Evolutionary conservation across 768 basidiomycete genomes (phyloP).

Genomic region (Termitomyces sp.): DNA sequence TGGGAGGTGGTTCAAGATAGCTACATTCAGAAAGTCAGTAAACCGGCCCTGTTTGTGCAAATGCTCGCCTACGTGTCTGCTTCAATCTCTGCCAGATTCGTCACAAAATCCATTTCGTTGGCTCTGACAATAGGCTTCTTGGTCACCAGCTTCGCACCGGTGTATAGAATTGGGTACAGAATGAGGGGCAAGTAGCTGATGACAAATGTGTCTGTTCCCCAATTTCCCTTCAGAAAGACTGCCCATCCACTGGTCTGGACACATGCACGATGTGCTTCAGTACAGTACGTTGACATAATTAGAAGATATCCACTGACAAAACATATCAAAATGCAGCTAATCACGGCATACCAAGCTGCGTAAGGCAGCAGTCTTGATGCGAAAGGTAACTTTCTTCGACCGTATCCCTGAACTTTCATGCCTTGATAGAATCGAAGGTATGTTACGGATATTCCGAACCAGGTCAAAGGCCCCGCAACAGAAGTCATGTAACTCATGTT

Average conservation of each 20-base stretch:
- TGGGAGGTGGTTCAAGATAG: conserved; percentile 68
- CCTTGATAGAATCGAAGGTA: conserved; percentile 86
- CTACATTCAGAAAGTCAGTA: conserved; percentile 19
- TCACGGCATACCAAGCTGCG: conserved; percentile 58
- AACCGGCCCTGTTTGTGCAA: not conserved
- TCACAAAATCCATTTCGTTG: conserved; percentile 81
- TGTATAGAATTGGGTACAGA: conserved; percentile 72
- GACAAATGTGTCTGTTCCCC: conserved; percentile 62
- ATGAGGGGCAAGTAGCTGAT: conserved; percentile 74
- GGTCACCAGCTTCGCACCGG: conserved; percentile 52
- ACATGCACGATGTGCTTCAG: not conserved
- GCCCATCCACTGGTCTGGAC: conserved; percentile 4
- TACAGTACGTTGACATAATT: not conserved
- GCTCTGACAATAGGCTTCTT: conserved; percentile 42
- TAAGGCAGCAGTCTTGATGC: conserved; percentile 62
- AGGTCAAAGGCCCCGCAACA: conserved; percentile 63
- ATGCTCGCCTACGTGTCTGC: conserved; percentile 45
- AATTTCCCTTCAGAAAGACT: conserved; percentile 36
- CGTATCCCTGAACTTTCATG: conserved; percentile 71
- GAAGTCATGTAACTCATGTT: conserved; percentile 77
- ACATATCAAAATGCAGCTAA: conserved; percentile 45
- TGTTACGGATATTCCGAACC: conserved; percentile 73
- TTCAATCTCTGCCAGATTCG: conserved; percentile 64
- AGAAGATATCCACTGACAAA: conserved; percentile 42
- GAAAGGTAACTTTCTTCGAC: conserved; percentile 70